phyloP scores from a whole-genome alignment of 2,329 filamentous ascomycete genomes.

The Epichloe sylvatica region DNA sequence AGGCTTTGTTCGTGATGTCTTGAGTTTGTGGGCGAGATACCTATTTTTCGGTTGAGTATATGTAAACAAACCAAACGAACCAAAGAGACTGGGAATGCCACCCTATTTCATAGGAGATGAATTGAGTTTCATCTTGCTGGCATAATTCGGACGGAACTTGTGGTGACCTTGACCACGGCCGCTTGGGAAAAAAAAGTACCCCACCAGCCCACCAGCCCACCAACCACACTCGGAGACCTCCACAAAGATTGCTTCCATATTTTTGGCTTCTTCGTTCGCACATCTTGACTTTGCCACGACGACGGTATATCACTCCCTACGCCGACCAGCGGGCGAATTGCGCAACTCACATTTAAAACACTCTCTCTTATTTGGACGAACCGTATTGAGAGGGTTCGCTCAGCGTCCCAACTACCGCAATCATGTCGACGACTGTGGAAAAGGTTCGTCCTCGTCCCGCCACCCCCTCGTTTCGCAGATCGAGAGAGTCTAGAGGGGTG shows the following conservation, averaged over 20 bases:
- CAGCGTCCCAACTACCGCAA: conserved; percentile 23
- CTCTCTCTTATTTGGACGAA: neutral
- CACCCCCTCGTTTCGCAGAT: neutral
- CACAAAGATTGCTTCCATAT: neutral
- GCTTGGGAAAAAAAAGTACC: conserved; percentile 23
- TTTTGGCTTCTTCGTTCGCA: neutral
- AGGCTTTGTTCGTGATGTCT: conserved; percentile 8
- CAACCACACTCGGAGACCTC: conserved; percentile 2
- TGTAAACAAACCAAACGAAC: neutral
- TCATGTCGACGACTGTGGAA: conserved; percentile 93
- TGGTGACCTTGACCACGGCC: neutral
- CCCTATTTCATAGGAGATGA: conserved; percentile 12
- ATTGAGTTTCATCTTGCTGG: conserved; percentile 14
- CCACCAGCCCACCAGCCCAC: conserved; percentile 19
- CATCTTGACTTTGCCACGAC: neutral
- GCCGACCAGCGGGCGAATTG: neutral
- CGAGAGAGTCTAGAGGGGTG: neutral
- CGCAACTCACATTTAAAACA: neutral
- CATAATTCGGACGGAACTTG: neutral
- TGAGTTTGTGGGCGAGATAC: conserved; percentile 8
- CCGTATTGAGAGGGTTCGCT: neutral
- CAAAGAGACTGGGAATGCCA: conserved; percentile 2
- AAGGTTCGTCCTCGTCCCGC: conserved; percentile 49
- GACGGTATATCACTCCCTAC: neutral
- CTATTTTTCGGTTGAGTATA: conserved; percentile 6